Evolutionary conservation across 1,284 basidiomycete species (phyloP), one percentile per base, ranked within the genome.

Genomic region (Fistulina hepatica): DNA sequence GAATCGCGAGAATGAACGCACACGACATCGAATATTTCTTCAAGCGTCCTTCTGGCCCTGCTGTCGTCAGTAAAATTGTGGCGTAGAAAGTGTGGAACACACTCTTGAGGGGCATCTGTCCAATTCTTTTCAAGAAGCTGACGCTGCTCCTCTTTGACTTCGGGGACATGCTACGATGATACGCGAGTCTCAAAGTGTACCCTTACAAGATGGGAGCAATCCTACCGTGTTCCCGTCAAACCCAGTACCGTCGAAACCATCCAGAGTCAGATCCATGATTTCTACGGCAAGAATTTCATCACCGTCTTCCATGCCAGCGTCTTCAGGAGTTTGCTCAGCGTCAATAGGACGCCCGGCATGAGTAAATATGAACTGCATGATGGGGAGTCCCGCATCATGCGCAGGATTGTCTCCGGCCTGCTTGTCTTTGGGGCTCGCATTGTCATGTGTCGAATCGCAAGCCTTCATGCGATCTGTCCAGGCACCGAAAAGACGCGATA

Each of bases 221-320:
- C n/a, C n/a, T n/a, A n/a, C n/a, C n/a, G n/a, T n/a, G n/a, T n/a
- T n/a, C n/a, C n/a, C n/a, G 28, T 31, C 28, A n/a, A 19, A 9
- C 15, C 11, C 28, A 11, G 15, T 19, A 11, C 19, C 28, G 19
- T 13, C 28, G 13, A 19, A 9, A 9, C 15, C 19, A 13, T 70
- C 72, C 39, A 79, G 76, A 6, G 84, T 88, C 46, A 89, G 62
- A 53, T 89, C 84, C 81, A 88, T 82, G 55, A 89, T 59, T 62
- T 89, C 84, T 9, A 89, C 77, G 12, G 85, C 84, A 36, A 85
- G 61, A 51, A 89, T 84, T 58, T 85, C 81, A 54, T 89, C 85
- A 6, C 76, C 76, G 49, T 85, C 80, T 49, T 88, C 83, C 64
- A 89, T 81, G 2, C 78, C 79, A 31, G 75, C 71, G 47, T 88